phyloP scores from a whole-genome alignment of 2,329 filamentous ascomycete genomes.

The Talaromyces sp. region DNA sequence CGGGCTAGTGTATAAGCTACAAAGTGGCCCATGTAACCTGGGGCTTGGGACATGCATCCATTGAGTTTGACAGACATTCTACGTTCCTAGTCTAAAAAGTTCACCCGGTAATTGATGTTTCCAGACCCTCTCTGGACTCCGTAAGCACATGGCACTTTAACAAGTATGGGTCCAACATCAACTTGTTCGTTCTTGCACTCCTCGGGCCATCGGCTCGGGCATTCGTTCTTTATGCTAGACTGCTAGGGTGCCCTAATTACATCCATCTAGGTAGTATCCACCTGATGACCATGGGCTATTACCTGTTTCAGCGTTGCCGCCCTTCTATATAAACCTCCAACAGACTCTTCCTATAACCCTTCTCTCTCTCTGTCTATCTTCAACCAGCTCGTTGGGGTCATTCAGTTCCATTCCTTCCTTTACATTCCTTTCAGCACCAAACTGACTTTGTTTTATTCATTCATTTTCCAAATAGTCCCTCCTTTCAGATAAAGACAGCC shows the following conservation, averaged over 20 bases:
- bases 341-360: background rate
- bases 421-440: background rate
- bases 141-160: slow-evolving; percentile 5
- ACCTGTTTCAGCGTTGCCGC: background rate
- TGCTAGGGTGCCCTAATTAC: background rate
- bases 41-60: background rate
- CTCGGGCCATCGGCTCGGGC: background rate
- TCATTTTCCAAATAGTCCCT: slow-evolving; percentile 3
- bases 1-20: background rate
- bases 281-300: background rate
- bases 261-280: background rate
- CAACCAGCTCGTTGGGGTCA: background rate
- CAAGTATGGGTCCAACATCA: background rate
- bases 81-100: background rate
- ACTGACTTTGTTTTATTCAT: slow-evolving; percentile 6
- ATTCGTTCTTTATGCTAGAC: background rate
- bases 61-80: background rate
- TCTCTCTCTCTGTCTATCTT: background rate
- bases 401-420: background rate
- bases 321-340: slow-evolving; percentile 1
- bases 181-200: background rate
- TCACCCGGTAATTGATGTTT: background rate
- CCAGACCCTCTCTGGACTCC: background rate
- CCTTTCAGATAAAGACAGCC: background rate
- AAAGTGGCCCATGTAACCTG: slow-evolving; percentile 3